A percentile compares a stretch with the other conserved stretches of the same genome.
Evolutionary conservation across 75 land plant species (phyloP).

Genomic region (Ceratopteris richardii): DNA sequence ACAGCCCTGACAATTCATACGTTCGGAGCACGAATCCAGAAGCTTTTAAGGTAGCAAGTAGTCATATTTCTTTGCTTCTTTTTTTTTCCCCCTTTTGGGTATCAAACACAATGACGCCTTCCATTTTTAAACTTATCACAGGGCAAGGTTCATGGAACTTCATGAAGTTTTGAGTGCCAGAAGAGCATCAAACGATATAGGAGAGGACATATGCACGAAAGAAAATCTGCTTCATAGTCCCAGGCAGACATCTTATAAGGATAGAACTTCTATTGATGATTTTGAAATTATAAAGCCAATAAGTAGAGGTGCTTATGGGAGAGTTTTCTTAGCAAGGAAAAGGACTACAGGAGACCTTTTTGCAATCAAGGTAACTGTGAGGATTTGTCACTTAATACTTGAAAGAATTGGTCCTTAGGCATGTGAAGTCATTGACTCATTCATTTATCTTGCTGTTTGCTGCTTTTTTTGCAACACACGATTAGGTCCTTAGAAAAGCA

Average conservation of each 20-base stretch:
- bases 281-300: slow-evolving; percentile 70
- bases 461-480: not conserved
- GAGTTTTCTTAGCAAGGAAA: slow-evolving; percentile 63
- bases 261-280: slow-evolving; percentile 57
- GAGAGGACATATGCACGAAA: not conserved
- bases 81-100: not conserved
- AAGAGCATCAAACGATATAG: not conserved
- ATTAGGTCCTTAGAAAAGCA: slow-evolving; percentile 57
- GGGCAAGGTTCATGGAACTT: slow-evolving; percentile 43
- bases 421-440: too few species aligned
- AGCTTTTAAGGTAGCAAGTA: slow-evolving; percentile 33
- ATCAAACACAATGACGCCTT: too few species aligned
- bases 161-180: slow-evolving; percentile 15
- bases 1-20: slow-evolving; percentile 50
- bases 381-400: not conserved
- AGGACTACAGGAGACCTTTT: slow-evolving; percentile 67
- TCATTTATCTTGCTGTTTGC: not conserved
- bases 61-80: not conserved
- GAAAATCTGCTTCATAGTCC: not conserved
- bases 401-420: not conserved
- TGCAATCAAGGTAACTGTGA: slow-evolving; percentile 57
- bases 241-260: slow-evolving; percentile 19
- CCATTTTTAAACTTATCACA: too few species aligned
- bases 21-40: slow-evolving; percentile 45
- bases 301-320: slow-evolving; percentile 67